Evolutionary conservation across 176 grass and related monocot genomes (phyloP), one percentile per base, ranked within the genome.

Genomic region (Luzula sylvatica): DNA sequence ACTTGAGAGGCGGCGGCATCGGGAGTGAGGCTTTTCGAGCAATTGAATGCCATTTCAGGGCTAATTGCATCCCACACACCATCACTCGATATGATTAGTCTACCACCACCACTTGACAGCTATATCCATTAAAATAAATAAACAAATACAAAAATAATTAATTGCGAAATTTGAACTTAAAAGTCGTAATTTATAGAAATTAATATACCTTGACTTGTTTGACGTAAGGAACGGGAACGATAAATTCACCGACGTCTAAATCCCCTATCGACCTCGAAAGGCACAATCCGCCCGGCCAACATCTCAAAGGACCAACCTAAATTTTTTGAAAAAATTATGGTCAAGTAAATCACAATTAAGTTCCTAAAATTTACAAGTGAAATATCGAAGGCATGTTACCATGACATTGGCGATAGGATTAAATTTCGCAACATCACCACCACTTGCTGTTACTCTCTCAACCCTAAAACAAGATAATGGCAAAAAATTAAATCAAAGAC

Each of bases 251-350:
- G n/a, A n/a, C n/a, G n/a, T n/a, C n/a, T n/a, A n/a, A 79, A 79
- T 96, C 90, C 40, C 90, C 90, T 70, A 96, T 89, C 24, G 90
- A 96, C 71, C 90, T 86, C 70, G 90, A 96, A 65, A 96, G 70
- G 25, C 90, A 96, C 58, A 96, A 79, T 23, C 90, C n/a, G n/a
- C n/a, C n/a, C n/a, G n/a, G n/a, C n/a, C n/a, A n/a, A n/a, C n/a
- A n/a, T n/a, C n/a, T n/a, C 90, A 89, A 75, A 56, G 90, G 90
- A 0, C 90, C 90, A 65, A 96, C 66, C 90, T 96, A 56, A 53
- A 55, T 39, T 24, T 20, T 69, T 43, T 11, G 8, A 46, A 52
- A 72, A 26, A 6, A 26, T 50, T n/a, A n/a, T n/a, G n/a, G n/a
- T n/a, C n/a, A n/a, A n/a, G n/a, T n/a, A n/a, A n/a, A n/a, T n/a